Percentiles rank a stretch among this genome's conserved stretches.
phyloP scores from a whole-genome alignment of 495 filamentous ascomycete species.

The Penicillium diatomitis region DNA sequence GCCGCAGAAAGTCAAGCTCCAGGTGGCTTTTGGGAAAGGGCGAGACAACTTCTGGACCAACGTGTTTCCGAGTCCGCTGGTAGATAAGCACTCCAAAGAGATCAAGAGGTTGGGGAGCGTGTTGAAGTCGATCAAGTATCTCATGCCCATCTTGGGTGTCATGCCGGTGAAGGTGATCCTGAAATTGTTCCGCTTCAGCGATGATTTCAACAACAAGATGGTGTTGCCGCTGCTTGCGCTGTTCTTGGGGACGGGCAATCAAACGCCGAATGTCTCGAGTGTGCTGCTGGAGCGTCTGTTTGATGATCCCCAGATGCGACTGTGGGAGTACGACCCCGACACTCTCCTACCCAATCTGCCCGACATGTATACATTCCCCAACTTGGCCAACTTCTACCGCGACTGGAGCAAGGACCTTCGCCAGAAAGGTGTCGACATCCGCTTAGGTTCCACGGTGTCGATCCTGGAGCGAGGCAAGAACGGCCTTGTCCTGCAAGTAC shows the following conservation, averaged over 20 bases:
- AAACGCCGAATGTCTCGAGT: conserved; percentile 66
- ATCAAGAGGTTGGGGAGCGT: conserved; percentile 57
- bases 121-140: conserved; percentile 58
- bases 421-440: conserved; percentile 53
- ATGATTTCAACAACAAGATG: conserved; percentile 66
- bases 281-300: conserved; percentile 70
- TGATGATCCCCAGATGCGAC: conserved; percentile 61
- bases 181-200: conserved; percentile 60
- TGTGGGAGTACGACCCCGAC: conserved; percentile 68
- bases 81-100: conserved; percentile 53
- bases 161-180: conserved; percentile 64
- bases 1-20: conserved; percentile 62
- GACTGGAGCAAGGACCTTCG: conserved; percentile 56
- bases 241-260: conserved; percentile 73
- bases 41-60: conserved; percentile 70
- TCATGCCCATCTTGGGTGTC: conserved; percentile 62
- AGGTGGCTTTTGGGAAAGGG: conserved; percentile 75
- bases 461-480: conserved; percentile 48
- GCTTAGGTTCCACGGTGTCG: conserved; percentile 52
- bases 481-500: conserved; percentile 40
- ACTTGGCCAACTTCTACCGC: conserved; percentile 60
- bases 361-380: conserved; percentile 76
- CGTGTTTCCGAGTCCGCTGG: conserved; percentile 60
- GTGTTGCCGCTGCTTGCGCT: conserved; percentile 67
- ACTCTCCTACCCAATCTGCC: conserved; percentile 61